A percentile compares a stretch with the other conserved stretches of the same genome.
Evolutionary conservation across 2,329 filamentous ascomycete genomes (phyloP).

Genomic region (Myriosclerotinia scirpicola): DNA sequence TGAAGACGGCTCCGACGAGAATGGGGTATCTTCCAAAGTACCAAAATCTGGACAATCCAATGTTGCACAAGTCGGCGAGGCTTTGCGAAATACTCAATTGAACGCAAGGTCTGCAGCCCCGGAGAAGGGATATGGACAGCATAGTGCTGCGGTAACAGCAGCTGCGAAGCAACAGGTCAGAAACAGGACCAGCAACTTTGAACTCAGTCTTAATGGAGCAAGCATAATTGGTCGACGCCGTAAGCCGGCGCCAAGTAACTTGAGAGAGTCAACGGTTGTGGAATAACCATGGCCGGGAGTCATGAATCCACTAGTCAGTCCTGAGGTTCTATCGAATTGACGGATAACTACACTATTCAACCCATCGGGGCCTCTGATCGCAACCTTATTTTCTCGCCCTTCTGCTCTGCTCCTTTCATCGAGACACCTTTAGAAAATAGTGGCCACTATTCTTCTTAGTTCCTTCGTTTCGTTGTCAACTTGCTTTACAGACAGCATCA

Average conservation of each 20-base stretch:
- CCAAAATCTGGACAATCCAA: conserved; percentile 59
- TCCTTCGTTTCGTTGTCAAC: not conserved
- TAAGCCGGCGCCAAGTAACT: conserved; percentile 44
- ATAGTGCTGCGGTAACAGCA: conserved; percentile 78
- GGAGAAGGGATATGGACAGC: conserved; percentile 78
- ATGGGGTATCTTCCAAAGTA: conserved; percentile 60
- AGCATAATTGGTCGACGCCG: conserved; percentile 76
- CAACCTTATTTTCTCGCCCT: not conserved
- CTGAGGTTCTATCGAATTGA: not conserved
- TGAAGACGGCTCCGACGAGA: conserved; percentile 58
- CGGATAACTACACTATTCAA: not conserved
- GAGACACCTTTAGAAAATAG: not conserved
- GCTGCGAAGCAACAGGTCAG: conserved; percentile 79
- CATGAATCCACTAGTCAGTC: not conserved
- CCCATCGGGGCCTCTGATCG: not conserved
- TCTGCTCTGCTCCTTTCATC: not conserved
- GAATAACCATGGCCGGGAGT: conserved; percentile 25
- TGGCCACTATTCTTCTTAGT: not conserved
- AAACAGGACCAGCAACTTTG: conserved; percentile 77
- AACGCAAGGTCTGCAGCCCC: conserved; percentile 60
- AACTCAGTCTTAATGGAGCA: conserved; percentile 87
- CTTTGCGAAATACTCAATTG: conserved; percentile 81
- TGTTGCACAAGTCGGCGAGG: conserved; percentile 77
- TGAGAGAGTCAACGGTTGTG: conserved; percentile 35
- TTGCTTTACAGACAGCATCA: not conserved